Evolutionary conservation across 169 alveolate genomes (phyloP).

Genomic region (Ichthyophthirius multifiliis): DNA sequence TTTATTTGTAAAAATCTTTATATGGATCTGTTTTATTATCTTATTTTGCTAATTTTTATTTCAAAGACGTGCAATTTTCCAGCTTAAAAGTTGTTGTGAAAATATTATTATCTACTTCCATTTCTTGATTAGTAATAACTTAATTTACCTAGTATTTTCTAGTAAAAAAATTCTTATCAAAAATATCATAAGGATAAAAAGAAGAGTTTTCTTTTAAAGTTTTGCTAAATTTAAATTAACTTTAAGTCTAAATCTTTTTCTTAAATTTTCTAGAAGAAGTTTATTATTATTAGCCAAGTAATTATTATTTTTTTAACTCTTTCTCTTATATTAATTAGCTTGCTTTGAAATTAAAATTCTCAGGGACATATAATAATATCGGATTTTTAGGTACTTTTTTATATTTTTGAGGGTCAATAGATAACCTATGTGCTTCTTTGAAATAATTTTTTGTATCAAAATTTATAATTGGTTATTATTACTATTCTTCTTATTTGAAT

Average conservation of each 20-base stretch:
- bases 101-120: neutral
- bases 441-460: constrained; percentile 26
- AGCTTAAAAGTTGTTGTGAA: neutral
- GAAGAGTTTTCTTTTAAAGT: neutral
- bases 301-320: neutral
- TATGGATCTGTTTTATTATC: neutral
- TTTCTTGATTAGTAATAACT: neutral
- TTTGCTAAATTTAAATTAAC: neutral
- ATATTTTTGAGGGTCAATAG: neutral
- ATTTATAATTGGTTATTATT: neutral
- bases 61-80: neutral
- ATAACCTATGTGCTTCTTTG: constrained; percentile 18
- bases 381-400: constrained; percentile 16
- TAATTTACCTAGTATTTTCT: neutral
- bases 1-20: too few species aligned
- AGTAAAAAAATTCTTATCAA: neutral
- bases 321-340: neutral
- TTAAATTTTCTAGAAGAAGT: neutral
- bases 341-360: constrained; percentile 4
- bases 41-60: neutral
- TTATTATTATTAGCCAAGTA: neutral
- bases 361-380: constrained; percentile 18
- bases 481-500: neutral
- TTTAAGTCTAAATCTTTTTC: neutral
- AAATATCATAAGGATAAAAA: neutral